phyloP scores from a whole-genome alignment of 768 basidiomycete genomes.

The Leccinum ochraceum region DNA sequence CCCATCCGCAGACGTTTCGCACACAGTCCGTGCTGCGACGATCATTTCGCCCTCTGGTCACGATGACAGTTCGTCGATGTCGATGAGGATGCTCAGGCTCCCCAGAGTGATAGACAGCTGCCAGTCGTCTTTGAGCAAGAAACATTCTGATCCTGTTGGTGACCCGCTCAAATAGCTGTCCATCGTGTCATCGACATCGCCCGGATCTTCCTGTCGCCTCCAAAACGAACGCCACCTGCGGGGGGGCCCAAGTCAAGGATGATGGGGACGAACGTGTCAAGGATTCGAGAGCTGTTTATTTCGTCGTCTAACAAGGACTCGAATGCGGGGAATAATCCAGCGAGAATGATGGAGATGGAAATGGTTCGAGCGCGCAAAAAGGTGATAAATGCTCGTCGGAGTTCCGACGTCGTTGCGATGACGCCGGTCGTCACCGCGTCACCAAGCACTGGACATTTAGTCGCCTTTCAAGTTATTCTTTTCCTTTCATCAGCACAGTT shows the following conservation, averaged over 20 bases:
- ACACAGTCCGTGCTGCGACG: background rate
- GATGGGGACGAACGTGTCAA: background rate
- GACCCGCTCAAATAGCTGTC: background rate
- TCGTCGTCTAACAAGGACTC: slow-evolving; percentile 6
- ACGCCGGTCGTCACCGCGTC: no score
- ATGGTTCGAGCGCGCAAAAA: slow-evolving; percentile 7
- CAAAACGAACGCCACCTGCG: no score
- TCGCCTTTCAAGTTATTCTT: no score
- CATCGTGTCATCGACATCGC: background rate
- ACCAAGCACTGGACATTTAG: background rate
- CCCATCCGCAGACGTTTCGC: background rate
- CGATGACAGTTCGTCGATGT: background rate
- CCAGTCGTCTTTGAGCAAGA: background rate
- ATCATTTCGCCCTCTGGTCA: slow-evolving; percentile 1
- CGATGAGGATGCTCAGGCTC: no score
- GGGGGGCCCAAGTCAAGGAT: background rate
- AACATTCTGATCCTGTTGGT: background rate
- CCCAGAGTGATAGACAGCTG: background rate
- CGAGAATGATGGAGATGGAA: slow-evolving; percentile 11
- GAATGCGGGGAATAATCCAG: slow-evolving; percentile 1
- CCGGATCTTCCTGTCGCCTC: background rate
- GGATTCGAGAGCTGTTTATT: slow-evolving; percentile 2
- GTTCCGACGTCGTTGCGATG: background rate
- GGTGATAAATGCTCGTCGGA: background rate
- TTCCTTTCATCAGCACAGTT: no score